Evolutionary conservation across 2,329 filamentous ascomycete genomes (phyloP), one percentile per base, ranked within the genome.

Genomic region (Colletotrichum liaoningense): DNA sequence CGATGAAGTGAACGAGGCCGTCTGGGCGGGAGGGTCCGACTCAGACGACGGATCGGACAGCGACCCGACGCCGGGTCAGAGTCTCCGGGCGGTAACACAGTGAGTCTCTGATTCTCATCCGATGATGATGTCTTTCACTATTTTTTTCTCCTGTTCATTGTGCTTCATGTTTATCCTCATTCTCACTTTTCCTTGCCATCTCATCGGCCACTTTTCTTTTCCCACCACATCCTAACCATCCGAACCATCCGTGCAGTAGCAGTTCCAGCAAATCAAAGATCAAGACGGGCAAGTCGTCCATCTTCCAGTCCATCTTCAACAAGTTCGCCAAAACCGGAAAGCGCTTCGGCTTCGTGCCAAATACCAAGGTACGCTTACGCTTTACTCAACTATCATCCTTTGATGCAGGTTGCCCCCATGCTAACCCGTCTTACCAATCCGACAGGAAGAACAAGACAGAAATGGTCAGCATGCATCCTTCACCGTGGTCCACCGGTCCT

Each of bases 361-460:
- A 72, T 30, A 69, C 24, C 58, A 72, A 72, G 66, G 70, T 72
- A 46, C n/a, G 69, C 69, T 49, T 16, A 46, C n/a, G 69, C 69
- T 49, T 16, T 28, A 16, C 6, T 24, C 28, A 42, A 16, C 11
- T 35, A 35, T 22, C 62, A 11, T n/a, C 46, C 9, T 12, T 26
- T 22, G 33, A 22, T 46, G 60, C 19, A 24, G 14, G 22, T 5
- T 4, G n/a, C n/a, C 1, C 22, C 28, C 19, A 49, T 19, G 58
- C 69, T 72, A 33, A 72, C 42, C 55, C 24, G 28, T 35, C n/a
- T n/a, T 26, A 12, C 56, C n/a, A 22, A 22, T 19, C 7, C 19
- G 26, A n/a, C 30, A 80, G 79, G 71, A 78, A 76, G 79, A 80
- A 59, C 77, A 77, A 76, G 78, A 79, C 56, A 76, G 79, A 63